Evolutionary conservation across 2,329 filamentous ascomycete species (phyloP).

Genomic region (Phyllosticta ampelicida): DNA sequence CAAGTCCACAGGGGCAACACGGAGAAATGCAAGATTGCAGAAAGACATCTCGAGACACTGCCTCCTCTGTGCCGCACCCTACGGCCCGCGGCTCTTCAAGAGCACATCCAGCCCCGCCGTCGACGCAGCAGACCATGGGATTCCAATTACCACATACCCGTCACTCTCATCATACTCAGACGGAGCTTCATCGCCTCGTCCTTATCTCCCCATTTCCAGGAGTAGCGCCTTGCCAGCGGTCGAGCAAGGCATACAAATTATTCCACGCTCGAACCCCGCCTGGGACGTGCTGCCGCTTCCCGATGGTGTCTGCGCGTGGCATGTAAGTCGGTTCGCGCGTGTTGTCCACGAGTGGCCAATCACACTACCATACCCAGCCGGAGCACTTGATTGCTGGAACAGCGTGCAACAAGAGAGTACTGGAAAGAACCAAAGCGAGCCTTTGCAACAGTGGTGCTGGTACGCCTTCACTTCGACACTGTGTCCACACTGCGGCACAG

Average conservation of each 20-base stretch:
- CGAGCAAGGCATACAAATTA: not conserved
- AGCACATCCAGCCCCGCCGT: slow-evolving; percentile 20
- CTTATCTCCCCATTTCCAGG: not conserved
- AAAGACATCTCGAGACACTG: slow-evolving; percentile 17
- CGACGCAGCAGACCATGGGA: not conserved
- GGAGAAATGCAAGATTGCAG: not conserved
- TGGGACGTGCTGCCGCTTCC: slow-evolving; percentile 21
- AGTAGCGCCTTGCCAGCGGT: not conserved
- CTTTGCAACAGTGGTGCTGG: not conserved
- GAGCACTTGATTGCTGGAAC: not conserved
- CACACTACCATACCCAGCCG: not conserved
- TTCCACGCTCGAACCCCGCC: not conserved
- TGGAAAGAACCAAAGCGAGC: not conserved
- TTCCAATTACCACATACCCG: not conserved
- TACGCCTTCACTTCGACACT: slow-evolving; percentile 18
- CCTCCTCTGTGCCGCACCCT: slow-evolving; percentile 21
- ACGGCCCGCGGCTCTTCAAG: slow-evolving; percentile 21
- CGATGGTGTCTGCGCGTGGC: slow-evolving; percentile 23
- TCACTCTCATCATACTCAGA: not conserved
- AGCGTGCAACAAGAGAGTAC: no score
- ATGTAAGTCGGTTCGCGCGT: slow-evolving; percentile 21
- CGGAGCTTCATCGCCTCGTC: not conserved
- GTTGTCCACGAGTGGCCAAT: slow-evolving; percentile 9
- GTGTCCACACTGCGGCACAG: slow-evolving; percentile 26
- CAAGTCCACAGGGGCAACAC: not conserved